A percentile compares a stretch with the other conserved stretches of the same genome.
Evolutionary conservation across 805 yeast species (phyloP).

Genomic region (Nakazawaea peltata): DNA sequence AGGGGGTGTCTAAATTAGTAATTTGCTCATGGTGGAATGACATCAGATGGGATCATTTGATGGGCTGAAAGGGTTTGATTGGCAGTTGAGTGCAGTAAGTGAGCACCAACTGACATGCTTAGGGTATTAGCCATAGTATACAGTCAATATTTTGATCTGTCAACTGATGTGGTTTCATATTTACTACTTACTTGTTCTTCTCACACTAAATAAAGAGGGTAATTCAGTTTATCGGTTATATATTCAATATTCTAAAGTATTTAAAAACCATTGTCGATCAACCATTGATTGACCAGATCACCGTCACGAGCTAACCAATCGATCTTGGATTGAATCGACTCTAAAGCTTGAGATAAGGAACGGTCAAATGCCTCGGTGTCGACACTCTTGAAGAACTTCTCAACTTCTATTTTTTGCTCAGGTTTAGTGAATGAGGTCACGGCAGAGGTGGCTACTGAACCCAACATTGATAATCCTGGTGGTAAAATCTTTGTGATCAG

Average conservation of each 20-base stretch:
- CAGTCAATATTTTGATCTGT: background rate
- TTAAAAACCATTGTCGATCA: slow-evolving; percentile 25
- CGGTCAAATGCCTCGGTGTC: slow-evolving; percentile 56
- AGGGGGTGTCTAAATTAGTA: too few relatives aligned
- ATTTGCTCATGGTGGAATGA: too few relatives aligned
- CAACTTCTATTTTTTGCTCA: slow-evolving; percentile 38
- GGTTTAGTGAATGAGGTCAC: slow-evolving; percentile 22
- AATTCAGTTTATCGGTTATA: background rate
- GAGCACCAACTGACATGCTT: too few relatives aligned
- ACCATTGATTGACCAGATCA: slow-evolving; percentile 38
- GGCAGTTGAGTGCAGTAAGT: too few relatives aligned
- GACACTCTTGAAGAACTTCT: slow-evolving; percentile 38
- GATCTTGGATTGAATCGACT: slow-evolving; percentile 45
- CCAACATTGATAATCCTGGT: slow-evolving; percentile 77
- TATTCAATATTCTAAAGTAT: background rate
- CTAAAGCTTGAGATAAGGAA: slow-evolving; percentile 53
- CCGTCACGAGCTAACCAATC: slow-evolving; percentile 53
- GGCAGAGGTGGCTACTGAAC: slow-evolving; percentile 60
- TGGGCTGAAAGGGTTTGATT: too few relatives aligned
- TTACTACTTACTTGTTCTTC: background rate
- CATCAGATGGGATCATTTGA: too few relatives aligned
- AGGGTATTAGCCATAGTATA: too few relatives aligned
- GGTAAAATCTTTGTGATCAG: slow-evolving; percentile 60
- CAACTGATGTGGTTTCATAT: background rate
- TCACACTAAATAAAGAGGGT: background rate